A percentile compares a stretch with the other conserved stretches of the same genome.
These are phyloP conservation scores for Lepidium didymum DNA, from an alignment of 345 rosid genomes.

Conservation along the genomic window DNA sequence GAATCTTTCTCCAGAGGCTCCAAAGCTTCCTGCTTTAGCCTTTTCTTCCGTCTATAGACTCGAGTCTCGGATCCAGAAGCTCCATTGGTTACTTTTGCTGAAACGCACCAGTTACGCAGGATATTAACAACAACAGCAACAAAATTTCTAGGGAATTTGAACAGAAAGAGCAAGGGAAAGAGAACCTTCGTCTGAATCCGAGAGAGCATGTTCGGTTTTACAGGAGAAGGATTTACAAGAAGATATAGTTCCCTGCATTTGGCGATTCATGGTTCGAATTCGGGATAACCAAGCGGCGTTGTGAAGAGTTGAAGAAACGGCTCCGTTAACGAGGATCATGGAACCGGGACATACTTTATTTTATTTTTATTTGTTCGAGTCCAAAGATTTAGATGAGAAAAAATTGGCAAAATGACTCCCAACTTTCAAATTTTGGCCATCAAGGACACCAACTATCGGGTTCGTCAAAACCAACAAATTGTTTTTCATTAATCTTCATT, in stretches of 20 bases:
- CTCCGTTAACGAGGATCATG: constrained; percentile 1
- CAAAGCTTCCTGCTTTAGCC: constrained; percentile 30
- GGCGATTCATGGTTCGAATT: constrained; percentile 13
- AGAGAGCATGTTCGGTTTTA: neutral
- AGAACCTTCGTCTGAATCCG: constrained; percentile 16
- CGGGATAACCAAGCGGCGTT: neutral
- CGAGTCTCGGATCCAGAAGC: constrained; percentile 31
- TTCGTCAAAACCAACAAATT: too few species aligned
- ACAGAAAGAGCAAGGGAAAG: neutral
- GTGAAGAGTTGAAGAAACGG: constrained; percentile 2
- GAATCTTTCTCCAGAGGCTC: constrained; percentile 30
- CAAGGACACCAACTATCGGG: too few species aligned
- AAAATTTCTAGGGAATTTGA: neutral
- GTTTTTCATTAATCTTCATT: too few species aligned
- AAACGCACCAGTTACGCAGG: neutral
- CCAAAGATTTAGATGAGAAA: too few species aligned
- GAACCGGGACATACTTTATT: neutral
- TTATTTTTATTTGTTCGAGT: too few species aligned
- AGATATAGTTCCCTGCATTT: neutral
- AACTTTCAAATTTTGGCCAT: too few species aligned
- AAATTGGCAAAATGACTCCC: too few species aligned
- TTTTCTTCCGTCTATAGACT: constrained; percentile 55
- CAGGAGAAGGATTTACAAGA: constrained; percentile 4
- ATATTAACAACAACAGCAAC: neutral
- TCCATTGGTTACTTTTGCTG: constrained; percentile 14